Evolutionary conservation across 495 filamentous ascomycete species (phyloP).

Genomic region (Clohesyomyces aquaticus): DNA sequence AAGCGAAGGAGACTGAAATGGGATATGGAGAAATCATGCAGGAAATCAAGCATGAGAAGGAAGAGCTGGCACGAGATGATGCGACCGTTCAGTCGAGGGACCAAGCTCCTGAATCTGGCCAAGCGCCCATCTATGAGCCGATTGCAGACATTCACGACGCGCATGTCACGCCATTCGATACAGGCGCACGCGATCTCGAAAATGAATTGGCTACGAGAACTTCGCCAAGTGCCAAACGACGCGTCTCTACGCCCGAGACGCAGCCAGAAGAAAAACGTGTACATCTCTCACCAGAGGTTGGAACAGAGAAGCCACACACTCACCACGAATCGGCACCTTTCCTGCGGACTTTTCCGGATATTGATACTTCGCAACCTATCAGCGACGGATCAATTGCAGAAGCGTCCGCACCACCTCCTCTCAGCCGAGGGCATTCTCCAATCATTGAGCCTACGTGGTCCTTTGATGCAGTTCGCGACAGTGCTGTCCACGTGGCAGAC

Average conservation of each 20-base stretch:
- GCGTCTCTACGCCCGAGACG: conserved; percentile 21
- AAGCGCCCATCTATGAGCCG: background rate
- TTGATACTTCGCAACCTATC: background rate
- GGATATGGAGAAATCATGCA: conserved; percentile 15
- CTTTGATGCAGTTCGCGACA: conserved; percentile 52
- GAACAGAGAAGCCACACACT: background rate
- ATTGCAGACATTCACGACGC: background rate
- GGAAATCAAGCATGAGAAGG: too few relatives aligned
- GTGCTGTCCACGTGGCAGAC: conserved; percentile 57
- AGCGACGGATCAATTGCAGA: conserved; percentile 4
- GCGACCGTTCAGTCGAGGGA: too few relatives aligned
- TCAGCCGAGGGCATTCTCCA: conserved; percentile 4
- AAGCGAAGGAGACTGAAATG: conserved; percentile 18
- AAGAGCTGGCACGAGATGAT: too few relatives aligned
- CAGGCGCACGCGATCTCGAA: background rate
- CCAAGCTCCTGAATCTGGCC: too few relatives aligned
- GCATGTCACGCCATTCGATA: background rate
- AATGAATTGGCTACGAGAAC: background rate
- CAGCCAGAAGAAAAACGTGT: conserved; percentile 38
- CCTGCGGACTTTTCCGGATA: background rate
- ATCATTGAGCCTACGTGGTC: conserved; percentile 41
- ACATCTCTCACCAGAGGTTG: conserved; percentile 22
- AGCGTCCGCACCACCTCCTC: conserved; percentile 4
- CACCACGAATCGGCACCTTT: conserved; percentile 5
- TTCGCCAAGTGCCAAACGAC: conserved; percentile 38